These are phyloP conservation scores for Scheffersomyces quercinus DNA, from an alignment of 1,139 yeast genomes.

Conservation along the genomic window DNA sequence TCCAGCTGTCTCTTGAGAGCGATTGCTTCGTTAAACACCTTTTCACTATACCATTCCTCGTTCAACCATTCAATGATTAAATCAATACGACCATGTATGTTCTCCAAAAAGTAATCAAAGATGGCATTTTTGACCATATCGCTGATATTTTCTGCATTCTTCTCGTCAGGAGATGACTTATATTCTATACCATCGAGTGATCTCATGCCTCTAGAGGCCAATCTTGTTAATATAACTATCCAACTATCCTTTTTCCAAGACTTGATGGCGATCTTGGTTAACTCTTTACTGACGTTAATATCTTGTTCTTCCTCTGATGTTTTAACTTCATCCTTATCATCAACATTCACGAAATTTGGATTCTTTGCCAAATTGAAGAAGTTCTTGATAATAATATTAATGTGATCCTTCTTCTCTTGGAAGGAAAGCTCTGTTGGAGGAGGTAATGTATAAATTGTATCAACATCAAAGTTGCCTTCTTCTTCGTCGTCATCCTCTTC, in stretches of 20 bases:
- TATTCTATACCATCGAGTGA: conserved; percentile 21
- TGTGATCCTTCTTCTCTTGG: conserved; percentile 54
- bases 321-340: conserved; percentile 21
- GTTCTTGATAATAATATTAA: conserved; percentile 52
- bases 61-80: conserved; percentile 90
- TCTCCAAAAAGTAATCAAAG: conserved; percentile 70
- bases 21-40: conserved; percentile 39
- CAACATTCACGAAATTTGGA: conserved; percentile 12
- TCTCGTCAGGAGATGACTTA: conserved; percentile 12
- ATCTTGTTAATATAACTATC: conserved; percentile 71
- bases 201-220: conserved; percentile 77
- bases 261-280: conserved; percentile 56
- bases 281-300: conserved; percentile 28
- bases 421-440: conserved; percentile 52
- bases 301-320: conserved; percentile 17
- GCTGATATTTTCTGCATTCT: conserved; percentile 43
- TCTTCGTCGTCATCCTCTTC: conserved; percentile 41
- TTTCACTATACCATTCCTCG: conserved; percentile 90
- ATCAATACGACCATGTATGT: conserved; percentile 72
- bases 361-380: conserved; percentile 48
- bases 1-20: conserved; percentile 7
- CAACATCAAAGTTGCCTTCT: conserved; percentile 37
- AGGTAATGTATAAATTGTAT: conserved; percentile 56
- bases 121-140: conserved; percentile 68
- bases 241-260: conserved; percentile 76